A percentile compares a stretch with the other conserved stretches of the same genome.
Conservation (phyloP, 257 asterid genomes). For the Haberlea rhodopensis region DNA sequence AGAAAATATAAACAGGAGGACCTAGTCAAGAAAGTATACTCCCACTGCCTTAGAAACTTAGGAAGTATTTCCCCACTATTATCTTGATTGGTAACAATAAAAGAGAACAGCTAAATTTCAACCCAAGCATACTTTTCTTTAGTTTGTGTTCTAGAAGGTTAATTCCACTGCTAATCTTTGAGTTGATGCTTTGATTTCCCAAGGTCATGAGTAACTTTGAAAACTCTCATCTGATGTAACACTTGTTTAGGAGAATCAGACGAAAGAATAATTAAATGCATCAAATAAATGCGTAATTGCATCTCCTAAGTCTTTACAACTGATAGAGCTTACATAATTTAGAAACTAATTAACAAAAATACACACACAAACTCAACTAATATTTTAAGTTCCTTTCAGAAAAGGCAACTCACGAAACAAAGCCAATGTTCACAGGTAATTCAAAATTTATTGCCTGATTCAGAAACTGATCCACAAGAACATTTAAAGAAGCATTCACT, state of each 20-base stretch:
- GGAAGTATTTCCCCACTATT: no score
- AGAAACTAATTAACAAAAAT: conserved; percentile 13
- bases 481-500: no score
- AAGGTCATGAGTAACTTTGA: not conserved
- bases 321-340: conserved; percentile 22
- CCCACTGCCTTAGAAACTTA: not conserved
- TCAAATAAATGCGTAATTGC: conserved; percentile 3
- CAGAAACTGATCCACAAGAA: no score
- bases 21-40: conserved; percentile 4
- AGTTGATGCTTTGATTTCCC: conserved; percentile 1
- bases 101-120: not conserved
- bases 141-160: no score
- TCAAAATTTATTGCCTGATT: no score
- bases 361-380: no score
- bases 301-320: conserved; percentile 8
- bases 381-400: no score
- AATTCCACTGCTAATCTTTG: not conserved
- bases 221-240: not conserved
- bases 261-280: not conserved
- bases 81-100: no score
- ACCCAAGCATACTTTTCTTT: no score
- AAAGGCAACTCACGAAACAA: no score
- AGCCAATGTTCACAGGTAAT: no score
- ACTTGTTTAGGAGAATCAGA: not conserved
- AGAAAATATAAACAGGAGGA: conserved; percentile 1